Conservation (phyloP, 257 asterid species). For the Gentiana macrophylla region DNA sequence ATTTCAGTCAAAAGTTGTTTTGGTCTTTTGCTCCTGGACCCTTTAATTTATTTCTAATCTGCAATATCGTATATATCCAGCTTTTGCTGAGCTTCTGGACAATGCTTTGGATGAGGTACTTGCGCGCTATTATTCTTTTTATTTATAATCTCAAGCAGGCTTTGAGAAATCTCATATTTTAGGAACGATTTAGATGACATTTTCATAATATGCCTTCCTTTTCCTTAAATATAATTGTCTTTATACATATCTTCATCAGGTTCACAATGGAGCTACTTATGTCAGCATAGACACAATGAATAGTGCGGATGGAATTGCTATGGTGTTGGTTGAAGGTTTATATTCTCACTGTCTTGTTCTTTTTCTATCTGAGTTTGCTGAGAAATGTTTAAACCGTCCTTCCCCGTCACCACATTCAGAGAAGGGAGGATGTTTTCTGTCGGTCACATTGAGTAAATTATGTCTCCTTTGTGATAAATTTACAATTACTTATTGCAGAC, state of each 20-base stretch:
- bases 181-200: not conserved
- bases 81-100: constrained; percentile 95
- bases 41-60: too few species aligned
- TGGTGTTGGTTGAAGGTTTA: constrained; percentile 84
- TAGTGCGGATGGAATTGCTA: constrained; percentile 74
- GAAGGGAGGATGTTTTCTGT: not conserved
- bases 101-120: constrained; percentile 85
- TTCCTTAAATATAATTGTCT: not conserved
- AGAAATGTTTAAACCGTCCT: too few species aligned
- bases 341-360: not conserved
- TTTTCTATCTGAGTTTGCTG: not conserved
- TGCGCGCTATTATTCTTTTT: not conserved
- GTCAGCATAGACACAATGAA: constrained; percentile 72
- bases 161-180: not conserved
- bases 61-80: constrained; percentile 13
- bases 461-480: too few species aligned
- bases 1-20: too few species aligned
- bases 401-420: too few species aligned
- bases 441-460: not conserved
- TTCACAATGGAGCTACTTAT: constrained; percentile 74
- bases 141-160: not conserved
- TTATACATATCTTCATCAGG: constrained; percentile 27
- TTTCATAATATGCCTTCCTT: not conserved
- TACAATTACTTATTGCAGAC: constrained; percentile 23
- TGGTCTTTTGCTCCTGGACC: too few species aligned